Evolutionary conservation across 106 monocot genomes (phyloP).

Genomic region (Dendrobium huoshanense): DNA sequence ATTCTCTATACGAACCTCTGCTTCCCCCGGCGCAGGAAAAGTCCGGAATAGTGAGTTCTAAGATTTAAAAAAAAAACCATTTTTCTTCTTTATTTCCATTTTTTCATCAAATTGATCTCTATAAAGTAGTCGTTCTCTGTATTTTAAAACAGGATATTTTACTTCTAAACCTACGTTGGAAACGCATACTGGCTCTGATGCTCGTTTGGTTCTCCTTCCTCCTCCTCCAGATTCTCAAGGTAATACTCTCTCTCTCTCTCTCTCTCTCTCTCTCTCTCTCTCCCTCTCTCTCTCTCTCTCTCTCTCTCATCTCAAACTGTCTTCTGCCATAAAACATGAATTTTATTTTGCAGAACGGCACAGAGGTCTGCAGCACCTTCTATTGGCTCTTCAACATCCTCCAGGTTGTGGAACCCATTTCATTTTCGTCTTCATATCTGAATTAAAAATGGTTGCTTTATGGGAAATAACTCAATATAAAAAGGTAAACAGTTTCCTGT

Average conservation of each 20-base stretch:
- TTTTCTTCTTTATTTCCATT: neutral
- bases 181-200: no score
- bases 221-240: no score
- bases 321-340: no score
- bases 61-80: neutral
- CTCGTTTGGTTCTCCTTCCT: no score
- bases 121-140: no score
- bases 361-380: constrained; percentile 45
- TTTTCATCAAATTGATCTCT: no score
- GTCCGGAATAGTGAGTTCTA: constrained; percentile 39
- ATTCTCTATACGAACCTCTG: constrained; percentile 42
- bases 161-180: no score
- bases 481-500: constrained; percentile 46
- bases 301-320: no score
- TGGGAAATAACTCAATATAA: neutral
- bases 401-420: constrained; percentile 39
- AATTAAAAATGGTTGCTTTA: neutral
- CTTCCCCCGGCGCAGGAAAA: constrained; percentile 33
- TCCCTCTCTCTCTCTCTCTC: no score
- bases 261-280: no score
- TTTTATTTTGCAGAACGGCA: constrained; percentile 35
- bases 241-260: no score
- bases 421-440: neutral
- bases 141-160: no score
- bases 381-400: constrained; percentile 71